Conservation (phyloP, 2,329 filamentous ascomycete species). For the Diaporthe sp. region DNA sequence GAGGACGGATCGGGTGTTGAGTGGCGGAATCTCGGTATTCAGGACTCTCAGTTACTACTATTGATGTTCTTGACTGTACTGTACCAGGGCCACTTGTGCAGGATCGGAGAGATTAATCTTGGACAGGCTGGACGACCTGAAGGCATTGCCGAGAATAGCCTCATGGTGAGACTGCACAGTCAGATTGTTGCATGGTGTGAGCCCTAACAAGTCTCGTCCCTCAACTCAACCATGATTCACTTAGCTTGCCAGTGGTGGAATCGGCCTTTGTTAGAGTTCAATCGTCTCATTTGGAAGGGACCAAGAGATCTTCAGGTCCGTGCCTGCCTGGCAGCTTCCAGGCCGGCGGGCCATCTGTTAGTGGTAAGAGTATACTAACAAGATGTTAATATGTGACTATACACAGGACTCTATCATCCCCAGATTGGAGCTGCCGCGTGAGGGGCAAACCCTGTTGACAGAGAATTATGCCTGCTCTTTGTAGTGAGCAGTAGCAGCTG, state of each 20-base stretch:
- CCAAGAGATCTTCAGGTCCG: conserved; percentile 31
- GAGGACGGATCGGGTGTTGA: conserved; percentile 9
- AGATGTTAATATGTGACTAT: rapidly evolving
- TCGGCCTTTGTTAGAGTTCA: conserved; percentile 16
- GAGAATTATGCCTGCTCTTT: conserved; percentile 24
- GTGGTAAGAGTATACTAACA: background rate
- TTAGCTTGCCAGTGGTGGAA: background rate
- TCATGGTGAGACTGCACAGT: background rate
- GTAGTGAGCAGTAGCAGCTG: background rate
- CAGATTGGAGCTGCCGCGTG: conserved; percentile 6
- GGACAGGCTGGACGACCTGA: background rate
- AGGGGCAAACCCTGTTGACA: conserved; percentile 23
- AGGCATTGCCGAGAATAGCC: background rate
- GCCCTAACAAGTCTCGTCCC: background rate
- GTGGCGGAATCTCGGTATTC: conserved; percentile 15
- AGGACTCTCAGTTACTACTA: background rate
- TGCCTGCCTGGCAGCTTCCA: conserved; percentile 26
- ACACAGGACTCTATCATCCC: background rate
- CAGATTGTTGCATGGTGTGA: background rate
- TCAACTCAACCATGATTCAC: background rate
- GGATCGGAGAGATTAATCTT: background rate
- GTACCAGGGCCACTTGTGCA: too few species aligned
- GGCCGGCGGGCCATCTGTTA: background rate
- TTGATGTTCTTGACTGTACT: background rate
- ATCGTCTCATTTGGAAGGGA: conserved; percentile 8